Conservation (phyloP, 2,329 filamentous ascomycete genomes). For the Fusarium sp. region DNA sequence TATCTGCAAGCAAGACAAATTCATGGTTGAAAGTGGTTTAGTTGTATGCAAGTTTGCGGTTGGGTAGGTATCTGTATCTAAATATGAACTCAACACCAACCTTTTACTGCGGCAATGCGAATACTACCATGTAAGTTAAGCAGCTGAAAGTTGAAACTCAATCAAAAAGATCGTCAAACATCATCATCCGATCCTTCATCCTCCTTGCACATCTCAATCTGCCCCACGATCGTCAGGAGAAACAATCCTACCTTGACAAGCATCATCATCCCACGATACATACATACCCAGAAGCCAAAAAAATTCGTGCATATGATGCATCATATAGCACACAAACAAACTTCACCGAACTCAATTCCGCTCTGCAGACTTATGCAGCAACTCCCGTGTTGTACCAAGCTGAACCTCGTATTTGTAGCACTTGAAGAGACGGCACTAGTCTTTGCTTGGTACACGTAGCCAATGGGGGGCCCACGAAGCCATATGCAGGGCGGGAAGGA, state of each 20-base stretch:
- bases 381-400: constrained; percentile 33
- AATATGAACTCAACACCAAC: neutral
- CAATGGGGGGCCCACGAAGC: neutral
- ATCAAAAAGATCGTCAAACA: neutral
- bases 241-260: neutral
- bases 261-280: neutral
- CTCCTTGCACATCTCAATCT: constrained; percentile 34
- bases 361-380: constrained; percentile 21
- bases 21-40: neutral
- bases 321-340: neutral
- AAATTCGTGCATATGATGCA: neutral
- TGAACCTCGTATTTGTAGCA: constrained; percentile 35
- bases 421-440: constrained; percentile 6
- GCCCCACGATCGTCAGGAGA: constrained; percentile 38
- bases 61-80: neutral
- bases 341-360: neutral
- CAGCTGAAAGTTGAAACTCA: neutral
- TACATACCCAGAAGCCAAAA: neutral
- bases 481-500: constrained; percentile 8
- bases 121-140: neutral
- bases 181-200: constrained; percentile 1
- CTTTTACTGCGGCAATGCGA: neutral
- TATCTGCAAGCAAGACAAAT: neutral
- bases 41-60: neutral
- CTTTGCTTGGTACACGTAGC: constrained; percentile 33